Base-by-base conservation (phyloP, 176 grass and related monocot genomes). In the Eragrostis nindensis region DNA sequence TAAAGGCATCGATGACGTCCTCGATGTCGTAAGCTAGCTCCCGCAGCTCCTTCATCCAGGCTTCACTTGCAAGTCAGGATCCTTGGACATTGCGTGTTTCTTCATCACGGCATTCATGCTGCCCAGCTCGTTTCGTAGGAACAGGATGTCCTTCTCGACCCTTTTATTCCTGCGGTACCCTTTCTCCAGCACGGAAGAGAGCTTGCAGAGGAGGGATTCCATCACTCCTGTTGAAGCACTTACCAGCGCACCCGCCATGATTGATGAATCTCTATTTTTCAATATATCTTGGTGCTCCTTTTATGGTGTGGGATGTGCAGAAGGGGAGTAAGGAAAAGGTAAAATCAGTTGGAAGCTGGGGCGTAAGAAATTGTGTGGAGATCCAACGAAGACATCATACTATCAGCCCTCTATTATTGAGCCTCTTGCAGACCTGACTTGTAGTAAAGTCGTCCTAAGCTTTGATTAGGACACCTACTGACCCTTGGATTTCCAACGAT, bases 11-110 rank as follows among this genome's bases (percentile, higher is more conserved):
- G 27, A 84, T 42, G 12, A 4, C 32, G 39, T 84, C 82, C 26
- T 84, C 82, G 4, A 69, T 56, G 27, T 84, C 82, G 0, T 84
- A 84, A 26, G 73, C 27, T 1, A 84, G 22, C 48, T 84, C 82
- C 26, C 64, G 2, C 19, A 77, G 64, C 54, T 84, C 17, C 3
- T 70, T 70, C 64, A 38, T 77, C 72, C 73, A 77, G 12, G 4
- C 44, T 32, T 42, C 13, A 41, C 52, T 52, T 52, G 8, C 5
- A 21, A 22, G 21, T 44, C 65, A 0, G 10, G 14, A 8, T 76
- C 41, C 27, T 13, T 8, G 3, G 0, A 32, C 5, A 1, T 15
- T 0, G 15, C 24, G 3, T 27, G 22, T 62, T n/a, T 66, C 19
- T 8, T 36, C 46, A 86, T 70, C 45, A 74, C n/a, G 5, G 76